These are phyloP conservation scores for Cercospora berteroae DNA, from an alignment of 2,329 filamentous ascomycete genomes.

Conservation along the genomic window DNA sequence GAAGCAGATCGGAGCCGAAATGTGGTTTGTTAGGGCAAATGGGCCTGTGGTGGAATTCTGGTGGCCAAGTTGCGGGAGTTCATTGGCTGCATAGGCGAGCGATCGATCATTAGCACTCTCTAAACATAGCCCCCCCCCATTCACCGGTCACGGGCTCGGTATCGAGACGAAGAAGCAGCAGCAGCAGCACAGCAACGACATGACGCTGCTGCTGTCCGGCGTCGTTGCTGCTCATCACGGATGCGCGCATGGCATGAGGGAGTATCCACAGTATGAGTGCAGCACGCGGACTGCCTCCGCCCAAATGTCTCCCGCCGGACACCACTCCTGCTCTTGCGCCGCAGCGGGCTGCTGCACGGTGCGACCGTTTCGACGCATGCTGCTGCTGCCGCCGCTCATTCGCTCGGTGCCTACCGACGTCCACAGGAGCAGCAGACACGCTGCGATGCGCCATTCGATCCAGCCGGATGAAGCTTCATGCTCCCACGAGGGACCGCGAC, in stretches of 20 bases:
- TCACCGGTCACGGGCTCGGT: constrained; percentile 7
- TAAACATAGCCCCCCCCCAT: constrained; percentile 6
- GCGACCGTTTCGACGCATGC: neutral
- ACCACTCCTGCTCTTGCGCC: neutral
- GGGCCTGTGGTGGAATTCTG: neutral
- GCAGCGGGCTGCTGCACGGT: neutral
- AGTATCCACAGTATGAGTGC: neutral
- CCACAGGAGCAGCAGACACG: constrained; percentile 9
- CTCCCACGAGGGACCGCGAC: constrained; percentile 11
- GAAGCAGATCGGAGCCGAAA: neutral
- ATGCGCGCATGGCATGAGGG: neutral
- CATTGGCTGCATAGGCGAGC: neutral
- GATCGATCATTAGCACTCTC: neutral
- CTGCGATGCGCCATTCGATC: constrained; percentile 12
- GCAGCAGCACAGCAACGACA: neutral
- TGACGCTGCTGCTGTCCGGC: neutral
- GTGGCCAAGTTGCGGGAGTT: neutral
- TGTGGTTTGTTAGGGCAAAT: neutral
- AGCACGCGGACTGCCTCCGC: neutral
- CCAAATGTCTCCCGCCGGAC: neutral
- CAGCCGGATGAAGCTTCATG: constrained; percentile 15
- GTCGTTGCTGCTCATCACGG: neutral
- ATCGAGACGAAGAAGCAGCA: neutral
- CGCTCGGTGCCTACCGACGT: constrained; percentile 3
- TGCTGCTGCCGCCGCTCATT: constrained; percentile 4